Conservation (phyloP, 768 basidiomycete genomes). For the Suillus plorans region DNA sequence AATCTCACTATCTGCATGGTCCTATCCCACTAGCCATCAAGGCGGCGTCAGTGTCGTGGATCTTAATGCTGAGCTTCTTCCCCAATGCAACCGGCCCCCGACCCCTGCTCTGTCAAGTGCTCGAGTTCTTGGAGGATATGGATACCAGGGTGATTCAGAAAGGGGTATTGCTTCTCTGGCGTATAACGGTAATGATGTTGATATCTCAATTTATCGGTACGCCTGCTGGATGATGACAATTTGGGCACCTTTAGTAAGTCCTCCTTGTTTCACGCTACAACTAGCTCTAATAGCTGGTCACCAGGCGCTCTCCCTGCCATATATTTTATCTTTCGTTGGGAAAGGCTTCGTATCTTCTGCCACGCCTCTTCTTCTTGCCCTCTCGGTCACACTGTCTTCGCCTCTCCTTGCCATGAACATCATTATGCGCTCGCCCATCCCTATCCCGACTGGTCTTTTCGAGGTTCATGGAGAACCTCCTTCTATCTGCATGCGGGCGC, state of each 20-base stretch:
- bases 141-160: conserved; percentile 58
- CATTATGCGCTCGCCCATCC: conserved; percentile 58
- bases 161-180: conserved; percentile 51
- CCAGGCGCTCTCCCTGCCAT: conserved; percentile 64
- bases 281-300: conserved; percentile 2
- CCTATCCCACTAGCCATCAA: conserved; percentile 53
- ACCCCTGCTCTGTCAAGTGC: conserved; percentile 58
- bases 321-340: conserved; percentile 44
- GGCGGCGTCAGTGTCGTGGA: conserved; percentile 40
- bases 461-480: conserved; percentile 47
- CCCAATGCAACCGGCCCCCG: conserved; percentile 41
- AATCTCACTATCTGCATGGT: conserved; percentile 63
- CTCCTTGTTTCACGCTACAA: not conserved
- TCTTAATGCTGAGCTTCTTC: conserved; percentile 42
- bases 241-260: conserved; percentile 68
- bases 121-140: conserved; percentile 69
- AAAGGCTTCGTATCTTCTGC: conserved; percentile 37
- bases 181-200: conserved; percentile 44
- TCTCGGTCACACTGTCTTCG: conserved; percentile 68
- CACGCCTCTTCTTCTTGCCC: conserved; percentile 50
- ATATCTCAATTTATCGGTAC: conserved; percentile 55
- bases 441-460: conserved; percentile 67
- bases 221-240: conserved; percentile 66
- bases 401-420: conserved; percentile 66
- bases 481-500: conserved; percentile 40